A percentile compares a stretch with the other conserved stretches of the same genome.
Evolutionary conservation across 2,329 filamentous ascomycete genomes (phyloP).

Genomic region (Graphium sp.): DNA sequence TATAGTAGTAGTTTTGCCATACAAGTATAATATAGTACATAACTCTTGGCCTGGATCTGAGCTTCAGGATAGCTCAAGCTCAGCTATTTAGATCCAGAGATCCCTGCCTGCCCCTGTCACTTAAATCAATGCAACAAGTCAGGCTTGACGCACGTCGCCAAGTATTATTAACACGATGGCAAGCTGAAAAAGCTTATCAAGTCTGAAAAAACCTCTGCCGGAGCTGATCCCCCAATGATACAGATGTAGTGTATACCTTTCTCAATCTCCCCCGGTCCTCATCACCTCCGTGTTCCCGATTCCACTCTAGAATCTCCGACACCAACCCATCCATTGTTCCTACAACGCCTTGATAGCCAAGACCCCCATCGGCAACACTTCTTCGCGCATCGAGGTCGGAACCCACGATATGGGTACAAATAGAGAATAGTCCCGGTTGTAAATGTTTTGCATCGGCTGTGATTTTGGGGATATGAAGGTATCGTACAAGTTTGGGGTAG

Average conservation of each 20-base stretch:
- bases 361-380: slow-evolving; percentile 19
- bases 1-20: too few relatives aligned
- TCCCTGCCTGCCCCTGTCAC: too few relatives aligned
- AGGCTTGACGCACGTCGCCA: too few relatives aligned
- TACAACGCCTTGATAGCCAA: slow-evolving; percentile 17
- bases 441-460: slow-evolving; percentile 14
- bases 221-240: not conserved
- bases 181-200: too few relatives aligned
- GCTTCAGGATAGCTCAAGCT: too few relatives aligned
- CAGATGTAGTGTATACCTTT: slow-evolving; percentile 1
- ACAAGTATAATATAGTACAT: too few relatives aligned
- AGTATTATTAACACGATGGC: too few relatives aligned
- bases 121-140: too few relatives aligned
- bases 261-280: too few relatives aligned
- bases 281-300: slow-evolving; percentile 8
- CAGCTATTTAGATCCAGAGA: too few relatives aligned
- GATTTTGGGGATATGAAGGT: slow-evolving; percentile 12
- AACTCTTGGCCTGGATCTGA: too few relatives aligned
- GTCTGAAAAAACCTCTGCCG: too few relatives aligned
- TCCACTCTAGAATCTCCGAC: slow-evolving; percentile 22
- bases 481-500: slow-evolving; percentile 9
- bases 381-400: slow-evolving; percentile 17
- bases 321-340: slow-evolving; percentile 21
- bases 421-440: slow-evolving; percentile 19
- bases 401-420: slow-evolving; percentile 15